These are phyloP conservation scores for Cicer pinnatifidum DNA, from an alignment of 306 rosid genomes.

Conservation along the genomic window DNA sequence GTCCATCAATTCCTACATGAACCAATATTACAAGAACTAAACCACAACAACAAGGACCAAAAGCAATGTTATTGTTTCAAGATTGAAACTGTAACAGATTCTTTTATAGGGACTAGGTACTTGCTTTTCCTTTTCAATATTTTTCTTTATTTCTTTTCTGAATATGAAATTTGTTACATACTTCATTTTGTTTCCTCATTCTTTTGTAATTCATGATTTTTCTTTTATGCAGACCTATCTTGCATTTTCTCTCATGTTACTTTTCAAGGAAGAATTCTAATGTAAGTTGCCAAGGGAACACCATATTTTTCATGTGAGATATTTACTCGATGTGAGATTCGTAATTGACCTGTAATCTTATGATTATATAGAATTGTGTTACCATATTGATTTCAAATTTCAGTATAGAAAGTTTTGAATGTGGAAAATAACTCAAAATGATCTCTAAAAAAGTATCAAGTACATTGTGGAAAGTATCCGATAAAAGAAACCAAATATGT, in stretches of 20 bases:
- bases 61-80: background rate
- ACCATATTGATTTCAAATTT: conserved; percentile 1
- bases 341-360: conserved; percentile 9
- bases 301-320: conserved; percentile 18
- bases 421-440: conserved; percentile 1
- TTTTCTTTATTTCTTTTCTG: conserved; percentile 25
- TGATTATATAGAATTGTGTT: conserved; percentile 10
- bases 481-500: background rate
- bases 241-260: conserved; percentile 82
- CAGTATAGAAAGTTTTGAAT: background rate
- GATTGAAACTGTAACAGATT: background rate
- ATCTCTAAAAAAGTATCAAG: background rate
- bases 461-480: background rate
- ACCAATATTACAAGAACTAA: background rate
- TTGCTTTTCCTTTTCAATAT: background rate
- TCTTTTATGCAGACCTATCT: conserved; percentile 66
- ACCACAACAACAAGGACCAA: background rate
- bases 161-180: conserved; percentile 31
- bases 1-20: background rate
- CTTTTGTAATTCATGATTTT: conserved; percentile 42
- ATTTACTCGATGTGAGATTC: conserved; percentile 29
- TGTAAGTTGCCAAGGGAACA: conserved; percentile 59
- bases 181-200: conserved; percentile 34
- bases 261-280: conserved; percentile 76
- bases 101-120: background rate